Evolutionary conservation across 257 asterid genomes (phyloP).

Genomic region (Paraleonurus japonicus): DNA sequence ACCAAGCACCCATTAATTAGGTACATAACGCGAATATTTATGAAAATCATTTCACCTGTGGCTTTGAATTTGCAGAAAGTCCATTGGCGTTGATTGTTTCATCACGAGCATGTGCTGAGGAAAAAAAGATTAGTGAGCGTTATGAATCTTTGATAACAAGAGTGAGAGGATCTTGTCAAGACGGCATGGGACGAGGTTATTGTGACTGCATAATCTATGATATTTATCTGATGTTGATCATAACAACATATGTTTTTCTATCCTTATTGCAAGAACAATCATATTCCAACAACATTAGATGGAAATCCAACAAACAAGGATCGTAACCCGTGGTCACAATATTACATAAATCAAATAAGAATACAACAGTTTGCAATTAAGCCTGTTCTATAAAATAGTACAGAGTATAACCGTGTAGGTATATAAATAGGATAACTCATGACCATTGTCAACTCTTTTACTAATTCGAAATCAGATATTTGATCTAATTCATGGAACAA

Average conservation of each 20-base stretch:
- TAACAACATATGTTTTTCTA: no score
- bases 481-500: conserved; percentile 10
- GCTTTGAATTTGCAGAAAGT: conserved; percentile 31
- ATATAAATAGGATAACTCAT: not conserved
- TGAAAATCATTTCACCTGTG: conserved; percentile 35
- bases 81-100: conserved; percentile 29
- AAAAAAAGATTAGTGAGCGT: not conserved
- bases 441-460: not conserved
- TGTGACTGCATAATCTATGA: not conserved
- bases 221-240: not conserved
- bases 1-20: not conserved
- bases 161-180: not conserved
- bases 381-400: not conserved
- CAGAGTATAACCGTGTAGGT: not conserved
- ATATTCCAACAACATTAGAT: not conserved
- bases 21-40: not conserved
- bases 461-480: not conserved
- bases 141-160: not conserved
- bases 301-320: not conserved
- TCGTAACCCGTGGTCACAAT: not conserved
- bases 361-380: not conserved
- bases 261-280: no score
- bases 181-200: not conserved
- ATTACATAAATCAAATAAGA: not conserved
- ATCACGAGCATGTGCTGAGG: conserved; percentile 32